These are phyloP conservation scores for Lachnum nothofagi DNA, from an alignment of 2,329 filamentous ascomycete species.

Conservation along the genomic window DNA sequence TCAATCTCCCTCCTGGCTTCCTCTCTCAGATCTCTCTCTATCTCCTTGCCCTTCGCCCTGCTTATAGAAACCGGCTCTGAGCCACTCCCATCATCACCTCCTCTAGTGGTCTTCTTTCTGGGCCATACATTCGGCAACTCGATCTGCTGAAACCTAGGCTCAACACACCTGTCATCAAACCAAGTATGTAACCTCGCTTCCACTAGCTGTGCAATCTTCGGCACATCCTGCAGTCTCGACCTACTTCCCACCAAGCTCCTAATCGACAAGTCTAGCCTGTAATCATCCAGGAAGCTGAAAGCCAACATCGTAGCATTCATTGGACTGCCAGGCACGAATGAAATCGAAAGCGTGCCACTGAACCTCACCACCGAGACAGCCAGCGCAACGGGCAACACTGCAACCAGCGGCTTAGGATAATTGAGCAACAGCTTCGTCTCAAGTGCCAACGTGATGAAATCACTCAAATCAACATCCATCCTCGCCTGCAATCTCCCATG, in stretches of 20 bases:
- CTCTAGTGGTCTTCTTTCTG: constrained; percentile 74
- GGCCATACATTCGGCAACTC: constrained; percentile 79
- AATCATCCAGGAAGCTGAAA: constrained; percentile 90
- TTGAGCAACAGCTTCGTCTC: constrained; percentile 94
- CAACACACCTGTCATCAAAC: constrained; percentile 83
- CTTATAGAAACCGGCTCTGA: constrained; percentile 40
- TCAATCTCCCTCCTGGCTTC: constrained; percentile 46
- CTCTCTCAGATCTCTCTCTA: constrained; percentile 46
- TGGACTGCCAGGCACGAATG: constrained; percentile 73
- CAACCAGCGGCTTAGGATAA: constrained; percentile 84
- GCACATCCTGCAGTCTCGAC: constrained; percentile 77
- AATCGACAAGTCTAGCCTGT: constrained; percentile 76
- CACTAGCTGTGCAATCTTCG: constrained; percentile 80
- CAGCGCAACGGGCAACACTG: constrained; percentile 84
- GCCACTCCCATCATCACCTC: constrained; percentile 51
- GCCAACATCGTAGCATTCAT: constrained; percentile 76
- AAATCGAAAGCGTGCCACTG: constrained; percentile 88
- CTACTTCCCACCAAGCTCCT: constrained; percentile 73
- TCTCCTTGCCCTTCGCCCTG: constrained; percentile 51
- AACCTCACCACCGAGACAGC: constrained; percentile 90
- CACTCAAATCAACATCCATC: constrained; percentile 95
- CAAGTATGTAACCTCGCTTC: constrained; percentile 75
- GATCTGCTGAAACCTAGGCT: constrained; percentile 82
- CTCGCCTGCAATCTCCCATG: constrained; percentile 81
- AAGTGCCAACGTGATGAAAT: constrained; percentile 89